Percentiles rank a stretch among this genome's conserved stretches.
These are phyloP conservation scores for Ophiostoma sp. DNA, from an alignment of 2,329 filamentous ascomycete genomes.

Conservation along the genomic window DNA sequence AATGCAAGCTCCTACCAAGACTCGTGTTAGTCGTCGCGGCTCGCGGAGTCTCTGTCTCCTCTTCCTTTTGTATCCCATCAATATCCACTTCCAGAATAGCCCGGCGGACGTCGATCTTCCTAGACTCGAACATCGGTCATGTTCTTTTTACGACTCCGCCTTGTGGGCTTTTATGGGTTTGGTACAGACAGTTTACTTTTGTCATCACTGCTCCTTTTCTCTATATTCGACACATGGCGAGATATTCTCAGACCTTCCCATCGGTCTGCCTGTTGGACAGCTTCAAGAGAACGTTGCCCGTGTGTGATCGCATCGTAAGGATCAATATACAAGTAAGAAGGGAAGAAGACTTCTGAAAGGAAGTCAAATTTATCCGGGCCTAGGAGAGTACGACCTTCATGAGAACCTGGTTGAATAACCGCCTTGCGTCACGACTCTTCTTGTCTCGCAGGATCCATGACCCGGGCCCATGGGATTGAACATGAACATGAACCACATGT, in stretches of 20 bases:
- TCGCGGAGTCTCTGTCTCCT: neutral
- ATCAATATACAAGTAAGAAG: neutral
- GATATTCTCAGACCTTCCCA: neutral
- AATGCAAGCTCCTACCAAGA: neutral
- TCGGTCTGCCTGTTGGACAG: neutral
- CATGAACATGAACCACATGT: neutral
- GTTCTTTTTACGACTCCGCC: neutral
- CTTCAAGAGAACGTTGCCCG: neutral
- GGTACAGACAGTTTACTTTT: neutral
- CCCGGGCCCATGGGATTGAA: conserved; percentile 8
- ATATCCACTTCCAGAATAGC: neutral
- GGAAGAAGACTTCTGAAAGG: neutral
- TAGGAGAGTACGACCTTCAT: neutral
- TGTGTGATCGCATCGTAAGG: neutral
- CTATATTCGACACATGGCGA: conserved; percentile 1
- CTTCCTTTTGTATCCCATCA: neutral
- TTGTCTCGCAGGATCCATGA: neutral
- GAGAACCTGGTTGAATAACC: neutral
- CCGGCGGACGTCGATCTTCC: neutral
- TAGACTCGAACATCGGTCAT: neutral
- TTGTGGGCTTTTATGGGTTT: neutral
- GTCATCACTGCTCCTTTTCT: neutral
- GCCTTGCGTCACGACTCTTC: neutral
- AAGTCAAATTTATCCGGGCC: neutral
- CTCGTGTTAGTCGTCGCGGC: neutral